Percentiles rank a stretch among this genome's conserved stretches.
Conservation (phyloP, 306 rosid species). For the Pyrus pyrifolia region DNA sequence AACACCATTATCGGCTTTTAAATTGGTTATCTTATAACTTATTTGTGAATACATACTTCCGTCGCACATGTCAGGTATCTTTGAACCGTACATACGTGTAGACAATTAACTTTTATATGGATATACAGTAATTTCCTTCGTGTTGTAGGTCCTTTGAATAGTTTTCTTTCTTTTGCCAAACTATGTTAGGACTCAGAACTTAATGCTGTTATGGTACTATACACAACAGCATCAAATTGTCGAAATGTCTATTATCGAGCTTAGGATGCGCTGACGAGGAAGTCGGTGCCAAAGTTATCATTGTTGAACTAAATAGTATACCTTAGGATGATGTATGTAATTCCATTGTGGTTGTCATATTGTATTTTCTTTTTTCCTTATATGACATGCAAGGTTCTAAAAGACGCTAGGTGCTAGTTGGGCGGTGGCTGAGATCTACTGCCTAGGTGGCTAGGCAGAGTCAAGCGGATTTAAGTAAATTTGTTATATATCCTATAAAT, state of each 20-base stretch:
- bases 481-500: no score
- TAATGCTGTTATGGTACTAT: neutral
- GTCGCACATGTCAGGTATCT: neutral
- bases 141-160: neutral
- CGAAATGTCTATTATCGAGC: neutral
- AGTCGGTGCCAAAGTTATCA: neutral
- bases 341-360: no score
- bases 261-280: no score
- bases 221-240: neutral
- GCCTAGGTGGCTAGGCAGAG: no score
- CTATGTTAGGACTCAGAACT: neutral
- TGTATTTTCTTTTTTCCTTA: no score
- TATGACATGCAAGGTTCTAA: no score
- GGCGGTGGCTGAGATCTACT: no score
- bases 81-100: neutral
- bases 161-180: neutral
- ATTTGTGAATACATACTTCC: conserved; percentile 1
- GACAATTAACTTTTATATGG: neutral
- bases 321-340: no score
- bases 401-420: no score
- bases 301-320: neutral
- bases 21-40: conserved; percentile 1
- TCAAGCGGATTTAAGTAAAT: no score
- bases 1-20: conserved; percentile 14
- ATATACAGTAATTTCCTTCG: neutral